Conservation (phyloP, 257 asterid species). For the Nyctanthes arbortristis region DNA sequence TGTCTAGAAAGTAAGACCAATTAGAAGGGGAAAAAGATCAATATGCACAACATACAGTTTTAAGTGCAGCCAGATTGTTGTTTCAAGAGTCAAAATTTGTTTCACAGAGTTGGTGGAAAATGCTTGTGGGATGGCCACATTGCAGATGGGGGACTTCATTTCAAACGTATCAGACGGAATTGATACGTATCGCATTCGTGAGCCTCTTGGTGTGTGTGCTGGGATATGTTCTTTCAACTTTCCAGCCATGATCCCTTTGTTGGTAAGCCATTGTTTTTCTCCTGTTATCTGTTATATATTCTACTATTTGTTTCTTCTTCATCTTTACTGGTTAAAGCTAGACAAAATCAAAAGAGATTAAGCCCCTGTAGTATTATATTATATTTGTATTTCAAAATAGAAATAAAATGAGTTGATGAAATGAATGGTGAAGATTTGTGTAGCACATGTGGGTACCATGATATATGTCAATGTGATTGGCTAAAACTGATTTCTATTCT, state of each 20-base stretch:
- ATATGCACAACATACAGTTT: slow-evolving; percentile 8
- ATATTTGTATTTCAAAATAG: no score
- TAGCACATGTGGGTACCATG: no score
- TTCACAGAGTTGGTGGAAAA: slow-evolving; percentile 92
- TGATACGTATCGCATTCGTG: slow-evolving; percentile 80
- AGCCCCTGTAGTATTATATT: no score
- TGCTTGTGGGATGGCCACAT: slow-evolving; percentile 87
- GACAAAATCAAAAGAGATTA: no score
- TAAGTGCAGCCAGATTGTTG: slow-evolving; percentile 19
- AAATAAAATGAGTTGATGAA: no score
- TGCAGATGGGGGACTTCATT: slow-evolving; percentile 83
- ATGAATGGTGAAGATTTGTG: no score
- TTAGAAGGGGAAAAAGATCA: background rate
- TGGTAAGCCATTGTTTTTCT: slow-evolving; percentile 54
- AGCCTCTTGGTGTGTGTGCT: slow-evolving; percentile 98
- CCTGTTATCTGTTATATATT: slow-evolving; percentile 21
- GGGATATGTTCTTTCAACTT: slow-evolving; percentile 97
- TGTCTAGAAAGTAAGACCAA: slow-evolving; percentile 8
- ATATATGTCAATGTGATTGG: slow-evolving; percentile 9
- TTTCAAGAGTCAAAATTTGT: slow-evolving; percentile 25
- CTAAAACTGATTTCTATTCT: background rate
- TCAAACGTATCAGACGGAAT: slow-evolving; percentile 70
- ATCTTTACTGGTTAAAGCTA: background rate
- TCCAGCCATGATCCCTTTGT: slow-evolving; percentile 96
- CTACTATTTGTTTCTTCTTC: slow-evolving; percentile 13